A percentile compares a stretch with the other conserved stretches of the same genome.
phyloP scores from a whole-genome alignment of 2,329 filamentous ascomycete species.

The Aureobasidium sp. region DNA sequence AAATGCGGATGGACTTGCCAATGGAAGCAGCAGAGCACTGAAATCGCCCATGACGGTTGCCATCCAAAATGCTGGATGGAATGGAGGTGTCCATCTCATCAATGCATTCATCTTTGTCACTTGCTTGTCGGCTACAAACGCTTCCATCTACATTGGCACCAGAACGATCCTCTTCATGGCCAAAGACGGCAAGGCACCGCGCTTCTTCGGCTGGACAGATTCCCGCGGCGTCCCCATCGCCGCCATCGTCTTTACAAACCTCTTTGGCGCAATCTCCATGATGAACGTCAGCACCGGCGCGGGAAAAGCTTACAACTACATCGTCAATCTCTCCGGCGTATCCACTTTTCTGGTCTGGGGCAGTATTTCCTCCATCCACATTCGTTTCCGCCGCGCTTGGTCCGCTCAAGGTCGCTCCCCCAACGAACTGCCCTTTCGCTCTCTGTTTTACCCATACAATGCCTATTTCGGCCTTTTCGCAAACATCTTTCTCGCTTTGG shows the following conservation, averaged over 20 bases:
- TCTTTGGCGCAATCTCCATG: conserved; percentile 63
- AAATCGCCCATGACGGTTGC: conserved; percentile 68
- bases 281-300: conserved; percentile 65
- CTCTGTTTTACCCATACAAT: conserved; percentile 44
- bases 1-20: conserved; percentile 56
- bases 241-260: conserved; percentile 59
- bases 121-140: conserved; percentile 64
- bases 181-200: conserved; percentile 62
- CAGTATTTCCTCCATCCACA: conserved; percentile 60
- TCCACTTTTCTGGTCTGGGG: conserved; percentile 67
- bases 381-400: conserved; percentile 62
- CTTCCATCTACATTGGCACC: conserved; percentile 68
- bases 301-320: conserved; percentile 50
- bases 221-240: conserved; percentile 52
- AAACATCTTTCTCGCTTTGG: conserved; percentile 43
- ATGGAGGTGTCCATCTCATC: conserved; percentile 65
- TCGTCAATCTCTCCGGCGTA: conserved; percentile 62
- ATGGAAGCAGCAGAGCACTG: conserved; percentile 53
- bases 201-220: conserved; percentile 60
- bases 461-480: conserved; percentile 42
- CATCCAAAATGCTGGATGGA: conserved; percentile 65
- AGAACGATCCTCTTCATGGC: conserved; percentile 70
- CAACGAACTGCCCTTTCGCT: conserved; percentile 41
- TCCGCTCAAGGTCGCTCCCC: conserved; percentile 47
- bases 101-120: conserved; percentile 71